These are phyloP conservation scores for Solanum chiquidenum DNA, from an alignment of 257 asterid genomes.

Conservation along the genomic window DNA sequence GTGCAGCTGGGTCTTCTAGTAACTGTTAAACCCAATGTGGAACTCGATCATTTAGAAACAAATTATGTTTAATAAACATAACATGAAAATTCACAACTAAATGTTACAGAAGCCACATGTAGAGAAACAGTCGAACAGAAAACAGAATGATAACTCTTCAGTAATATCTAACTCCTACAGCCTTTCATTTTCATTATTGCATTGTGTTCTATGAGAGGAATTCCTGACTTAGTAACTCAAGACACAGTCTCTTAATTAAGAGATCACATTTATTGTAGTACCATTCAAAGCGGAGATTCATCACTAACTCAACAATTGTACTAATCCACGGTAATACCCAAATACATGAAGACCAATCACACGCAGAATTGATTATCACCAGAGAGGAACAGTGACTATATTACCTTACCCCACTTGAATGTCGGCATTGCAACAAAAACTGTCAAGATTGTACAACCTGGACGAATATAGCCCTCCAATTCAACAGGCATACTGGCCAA, in stretches of 20 bases:
- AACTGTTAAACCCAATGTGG: conserved; percentile 41
- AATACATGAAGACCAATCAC: neutral
- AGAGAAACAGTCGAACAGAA: neutral
- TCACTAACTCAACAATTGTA: neutral
- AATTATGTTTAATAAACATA: neutral
- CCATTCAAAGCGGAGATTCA: neutral
- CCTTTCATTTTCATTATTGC: neutral
- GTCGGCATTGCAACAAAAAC: conserved; percentile 70
- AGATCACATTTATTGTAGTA: neutral
- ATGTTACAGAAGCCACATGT: neutral
- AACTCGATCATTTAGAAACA: neutral
- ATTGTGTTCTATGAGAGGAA: neutral
- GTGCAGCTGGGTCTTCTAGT: conserved; percentile 52
- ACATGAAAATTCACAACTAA: neutral
- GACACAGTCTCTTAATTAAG: neutral
- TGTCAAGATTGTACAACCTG: conserved; percentile 88
- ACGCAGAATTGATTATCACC: neutral
- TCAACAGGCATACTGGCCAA: conserved; percentile 94
- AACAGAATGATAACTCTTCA: neutral
- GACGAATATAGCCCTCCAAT: conserved; percentile 91
- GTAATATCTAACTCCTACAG: neutral
- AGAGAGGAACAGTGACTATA: neutral
- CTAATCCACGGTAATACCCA: neutral
- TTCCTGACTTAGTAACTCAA: neutral
- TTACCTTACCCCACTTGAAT: conserved; percentile 69